Conservation (phyloP, 129 eudicot genomes). For the Scalesia atractyloides region DNA sequence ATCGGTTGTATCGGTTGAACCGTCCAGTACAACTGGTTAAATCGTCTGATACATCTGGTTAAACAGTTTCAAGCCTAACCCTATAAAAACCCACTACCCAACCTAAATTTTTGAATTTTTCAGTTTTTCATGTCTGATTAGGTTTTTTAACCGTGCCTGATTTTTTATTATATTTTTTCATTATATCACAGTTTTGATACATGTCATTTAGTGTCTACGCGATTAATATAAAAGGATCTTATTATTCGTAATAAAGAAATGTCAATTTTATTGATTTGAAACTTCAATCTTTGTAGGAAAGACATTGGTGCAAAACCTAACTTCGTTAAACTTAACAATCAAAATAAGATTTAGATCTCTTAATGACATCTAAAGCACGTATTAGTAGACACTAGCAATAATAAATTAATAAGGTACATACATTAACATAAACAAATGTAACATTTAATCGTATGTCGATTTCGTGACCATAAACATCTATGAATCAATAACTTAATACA, state of each 20-base stretch:
- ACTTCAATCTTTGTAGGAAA: neutral
- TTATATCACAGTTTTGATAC: too few relatives aligned
- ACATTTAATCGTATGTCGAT: neutral
- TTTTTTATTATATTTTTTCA: too few relatives aligned
- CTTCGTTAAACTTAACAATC: neutral
- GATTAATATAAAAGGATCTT: neutral
- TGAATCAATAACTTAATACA: neutral
- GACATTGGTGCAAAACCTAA: neutral
- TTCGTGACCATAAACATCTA: neutral
- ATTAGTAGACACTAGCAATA: neutral
- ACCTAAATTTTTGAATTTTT: too few relatives aligned
- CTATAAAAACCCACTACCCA: too few relatives aligned
- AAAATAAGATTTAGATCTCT: neutral
- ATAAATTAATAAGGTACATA: neutral
- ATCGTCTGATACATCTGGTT: too few relatives aligned
- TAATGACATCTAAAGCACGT: conserved; percentile 6
- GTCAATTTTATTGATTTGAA: neutral
- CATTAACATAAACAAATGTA: conserved; percentile 10
- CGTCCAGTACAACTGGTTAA: too few relatives aligned
- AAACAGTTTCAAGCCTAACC: too few relatives aligned
- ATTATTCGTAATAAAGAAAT: neutral
- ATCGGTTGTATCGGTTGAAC: too few relatives aligned
- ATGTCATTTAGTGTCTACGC: too few relatives aligned
- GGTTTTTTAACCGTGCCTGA: too few relatives aligned
- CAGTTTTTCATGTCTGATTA: too few relatives aligned